phyloP scores from a whole-genome alignment of 768 basidiomycete species.

The Kwoniella newhampshirensis region DNA sequence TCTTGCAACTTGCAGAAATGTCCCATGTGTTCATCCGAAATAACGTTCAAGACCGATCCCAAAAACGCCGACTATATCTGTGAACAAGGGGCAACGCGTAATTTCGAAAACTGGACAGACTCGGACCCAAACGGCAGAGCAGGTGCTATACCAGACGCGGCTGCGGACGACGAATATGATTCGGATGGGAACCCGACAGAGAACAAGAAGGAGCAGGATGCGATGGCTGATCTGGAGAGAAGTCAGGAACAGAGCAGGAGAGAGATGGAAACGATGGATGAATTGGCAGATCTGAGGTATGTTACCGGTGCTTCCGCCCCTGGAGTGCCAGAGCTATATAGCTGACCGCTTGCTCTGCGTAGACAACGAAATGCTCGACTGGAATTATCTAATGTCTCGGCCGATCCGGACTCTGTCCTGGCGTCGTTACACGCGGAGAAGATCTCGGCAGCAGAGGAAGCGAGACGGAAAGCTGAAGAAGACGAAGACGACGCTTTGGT shows the following conservation, averaged over 20 bases:
- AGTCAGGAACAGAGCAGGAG: slow-evolving; percentile 87
- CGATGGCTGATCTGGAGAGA: slow-evolving; percentile 95
- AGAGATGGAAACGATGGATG: slow-evolving; percentile 98
- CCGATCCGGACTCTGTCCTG: slow-evolving; percentile 63
- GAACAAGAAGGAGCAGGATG: slow-evolving; percentile 74
- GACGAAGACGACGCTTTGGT: slow-evolving; percentile 92
- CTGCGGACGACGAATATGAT: slow-evolving; percentile 52
- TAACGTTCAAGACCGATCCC: slow-evolving; percentile 99
- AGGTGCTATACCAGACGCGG: slow-evolving; percentile 48
- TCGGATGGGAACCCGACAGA: slow-evolving; percentile 56
- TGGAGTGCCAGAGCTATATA: not conserved
- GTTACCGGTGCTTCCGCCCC: slow-evolving; percentile 56
- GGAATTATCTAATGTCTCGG: slow-evolving; percentile 64
- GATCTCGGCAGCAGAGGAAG: slow-evolving; percentile 65
- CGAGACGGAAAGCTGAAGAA: slow-evolving; percentile 64
- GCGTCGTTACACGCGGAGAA: slow-evolving; percentile 57
- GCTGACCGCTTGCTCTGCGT: not conserved
- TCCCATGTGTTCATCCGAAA: slow-evolving; percentile 93
- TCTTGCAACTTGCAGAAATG: slow-evolving; percentile 62
- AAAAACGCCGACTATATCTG: slow-evolving; percentile 63
- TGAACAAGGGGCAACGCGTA: slow-evolving; percentile 94
- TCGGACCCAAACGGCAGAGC: slow-evolving; percentile 55
- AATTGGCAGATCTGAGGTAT: slow-evolving; percentile 69
- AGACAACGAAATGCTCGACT: slow-evolving; percentile 73
- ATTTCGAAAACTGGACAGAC: slow-evolving; percentile 96